Evolutionary conservation across 306 rosid genomes (phyloP), one percentile per base, ranked within the genome.

Genomic region (Trifolium repens): DNA sequence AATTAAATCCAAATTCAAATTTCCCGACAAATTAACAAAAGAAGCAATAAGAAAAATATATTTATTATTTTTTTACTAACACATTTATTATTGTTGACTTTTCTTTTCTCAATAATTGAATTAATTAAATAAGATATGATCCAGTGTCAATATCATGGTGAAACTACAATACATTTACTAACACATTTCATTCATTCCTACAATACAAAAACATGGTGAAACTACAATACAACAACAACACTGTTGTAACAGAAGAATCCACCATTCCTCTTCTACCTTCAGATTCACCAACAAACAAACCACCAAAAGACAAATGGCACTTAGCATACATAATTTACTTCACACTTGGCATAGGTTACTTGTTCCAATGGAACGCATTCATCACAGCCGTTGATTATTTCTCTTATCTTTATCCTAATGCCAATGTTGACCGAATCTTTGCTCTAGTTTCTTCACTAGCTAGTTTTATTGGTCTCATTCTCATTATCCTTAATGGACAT

Each of bases 311-410:
- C 64, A 58, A 2, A 58, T 58, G 37, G 37, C 1, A 58, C 37
- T 11, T 24, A 58, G 64, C 35, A 58, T 58, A 26, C 7, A 58
- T 58, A 26, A 26, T 58, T 16, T 58, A 58, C 35, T 26, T 58
- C 16, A 58, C 64, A 58, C 64, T 58, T 26, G 64, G 37, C 12
- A 58, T 58, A n/a, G 64, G 64, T 58, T 58, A 58, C 16, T 11
- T 58, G 10, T 24, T 58, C 16, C 64, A 34, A 58, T 58, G 64
- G 64, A 58, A 58, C 8, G 26, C 64, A 58, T 58, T 58, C 64
- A 58, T 58, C 7, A 58, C 64, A 58, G 64, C 37, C 16, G 64
- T 58, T 58, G 64, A 58, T 15, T 58, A 58, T 13, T 58, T 58
- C 64, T 58, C 64, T 11, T 58, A 58, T 11, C 64, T 58, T 26